Percentiles rank a stretch among this genome's conserved stretches.
These are phyloP conservation scores for Coemansia sp. DNA, from an alignment of 192 early-diverging fungal species.

Conservation along the genomic window DNA sequence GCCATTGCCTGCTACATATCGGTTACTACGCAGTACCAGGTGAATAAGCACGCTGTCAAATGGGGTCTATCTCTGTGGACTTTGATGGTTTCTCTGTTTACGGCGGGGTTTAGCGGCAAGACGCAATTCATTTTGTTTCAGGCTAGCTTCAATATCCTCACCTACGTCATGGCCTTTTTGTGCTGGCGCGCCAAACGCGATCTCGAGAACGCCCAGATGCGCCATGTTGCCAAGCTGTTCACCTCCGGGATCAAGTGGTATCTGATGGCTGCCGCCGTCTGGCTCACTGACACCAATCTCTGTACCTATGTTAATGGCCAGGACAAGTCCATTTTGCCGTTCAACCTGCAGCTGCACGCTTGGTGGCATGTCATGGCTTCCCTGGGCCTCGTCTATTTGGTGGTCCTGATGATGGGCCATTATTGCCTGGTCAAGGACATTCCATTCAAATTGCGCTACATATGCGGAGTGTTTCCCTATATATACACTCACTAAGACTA, in stretches of 20 bases:
- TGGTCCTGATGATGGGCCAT: conserved; percentile 57
- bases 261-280: conserved; percentile 23
- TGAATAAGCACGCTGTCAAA: conserved; percentile 39
- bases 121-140: conserved; percentile 53
- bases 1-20: conserved; percentile 52
- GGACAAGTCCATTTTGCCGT: conserved; percentile 42
- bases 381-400: conserved; percentile 58
- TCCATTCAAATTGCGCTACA: conserved; percentile 35
- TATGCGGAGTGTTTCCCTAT: conserved; percentile 35
- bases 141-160: conserved; percentile 41
- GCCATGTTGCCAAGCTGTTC: conserved; percentile 42
- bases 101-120: conserved; percentile 50
- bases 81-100: conserved; percentile 37
- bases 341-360: conserved; percentile 62
- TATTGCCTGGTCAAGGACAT: conserved; percentile 41
- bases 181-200: conserved; percentile 43
- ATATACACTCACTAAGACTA: conserved; percentile 21
- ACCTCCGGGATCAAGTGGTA: conserved; percentile 30
- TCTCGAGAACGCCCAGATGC: conserved; percentile 29
- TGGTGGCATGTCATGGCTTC: conserved; percentile 67
- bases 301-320: conserved; percentile 52
- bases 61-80: conserved; percentile 45
- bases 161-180: conserved; percentile 27
- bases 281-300: conserved; percentile 51
- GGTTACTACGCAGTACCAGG: conserved; percentile 46